Percentiles rank a stretch among this genome's conserved stretches.
Conservation (phyloP, 805 yeast species). For the Yarrowia porcina region DNA sequence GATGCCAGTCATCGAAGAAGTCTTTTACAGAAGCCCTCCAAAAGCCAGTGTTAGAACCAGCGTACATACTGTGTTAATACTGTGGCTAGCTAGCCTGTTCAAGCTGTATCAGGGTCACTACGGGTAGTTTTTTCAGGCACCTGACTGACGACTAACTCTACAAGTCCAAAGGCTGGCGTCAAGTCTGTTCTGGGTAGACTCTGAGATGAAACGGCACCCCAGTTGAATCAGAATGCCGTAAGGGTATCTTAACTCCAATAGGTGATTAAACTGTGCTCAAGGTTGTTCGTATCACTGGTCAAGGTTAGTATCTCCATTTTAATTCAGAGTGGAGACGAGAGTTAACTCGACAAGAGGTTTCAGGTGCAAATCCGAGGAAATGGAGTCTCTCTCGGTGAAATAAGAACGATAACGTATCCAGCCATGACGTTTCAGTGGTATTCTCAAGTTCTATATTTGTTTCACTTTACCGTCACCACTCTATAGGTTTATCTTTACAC, state of each 20-base stretch:
- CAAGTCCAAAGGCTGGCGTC: no score
- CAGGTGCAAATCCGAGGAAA: conserved; percentile 3
- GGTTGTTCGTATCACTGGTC: neutral
- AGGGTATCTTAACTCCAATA: neutral
- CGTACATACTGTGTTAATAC: no score
- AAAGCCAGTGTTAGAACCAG: no score
- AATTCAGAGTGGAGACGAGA: conserved; percentile 6
- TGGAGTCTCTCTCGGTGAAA: neutral
- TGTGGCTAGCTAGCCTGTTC: no score
- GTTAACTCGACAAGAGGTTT: neutral
- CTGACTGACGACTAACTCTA: no score
- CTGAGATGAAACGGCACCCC: neutral
- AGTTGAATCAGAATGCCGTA: neutral
- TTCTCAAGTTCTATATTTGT: neutral
- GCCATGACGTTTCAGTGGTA: no score
- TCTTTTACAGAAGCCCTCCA: no score
- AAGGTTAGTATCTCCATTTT: conserved; percentile 16
- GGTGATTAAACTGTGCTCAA: neutral
- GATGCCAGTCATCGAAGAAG: no score
- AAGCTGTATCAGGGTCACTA: no score
- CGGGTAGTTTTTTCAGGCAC: no score
- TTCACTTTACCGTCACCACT: neutral
- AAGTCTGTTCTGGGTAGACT: no score
- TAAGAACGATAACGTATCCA: neutral
- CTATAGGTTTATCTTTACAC: neutral